Evolutionary conservation across 305 asterid species (phyloP).

Genomic region (Solanum hybrid): DNA sequence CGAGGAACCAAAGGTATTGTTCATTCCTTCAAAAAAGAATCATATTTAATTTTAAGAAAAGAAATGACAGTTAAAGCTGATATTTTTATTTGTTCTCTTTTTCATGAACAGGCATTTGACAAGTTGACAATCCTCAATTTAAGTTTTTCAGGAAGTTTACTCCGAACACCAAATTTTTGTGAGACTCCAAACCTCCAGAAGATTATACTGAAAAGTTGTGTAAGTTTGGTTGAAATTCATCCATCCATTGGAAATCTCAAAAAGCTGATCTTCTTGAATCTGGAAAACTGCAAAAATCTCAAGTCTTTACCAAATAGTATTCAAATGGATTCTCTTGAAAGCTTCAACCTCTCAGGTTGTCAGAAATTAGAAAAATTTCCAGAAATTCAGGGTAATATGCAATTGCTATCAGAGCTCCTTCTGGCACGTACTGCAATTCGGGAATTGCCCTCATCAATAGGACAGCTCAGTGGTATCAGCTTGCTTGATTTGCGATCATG

Average conservation of each 20-base stretch:
- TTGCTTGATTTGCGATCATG: neutral
- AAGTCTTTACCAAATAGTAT: neutral
- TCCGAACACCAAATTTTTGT: neutral
- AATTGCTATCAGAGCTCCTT: neutral
- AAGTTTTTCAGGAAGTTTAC: conserved; percentile 6
- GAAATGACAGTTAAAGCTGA: neutral
- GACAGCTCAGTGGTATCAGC: neutral
- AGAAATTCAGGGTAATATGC: neutral
- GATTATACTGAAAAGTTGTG: neutral
- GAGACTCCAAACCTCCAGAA: neutral
- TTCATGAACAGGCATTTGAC: neutral
- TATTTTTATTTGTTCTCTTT: neutral
- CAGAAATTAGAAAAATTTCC: neutral
- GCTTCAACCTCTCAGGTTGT: neutral
- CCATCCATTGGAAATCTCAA: neutral
- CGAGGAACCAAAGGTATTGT: neutral
- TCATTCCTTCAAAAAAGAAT: neutral
- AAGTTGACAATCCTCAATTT: conserved; percentile 8
- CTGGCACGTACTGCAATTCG: neutral
- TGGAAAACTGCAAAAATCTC: neutral
- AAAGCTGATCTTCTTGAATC: neutral
- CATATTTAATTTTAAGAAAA: neutral
- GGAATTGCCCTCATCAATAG: neutral
- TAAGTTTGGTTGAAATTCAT: neutral
- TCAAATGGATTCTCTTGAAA: neutral